Base-by-base conservation (phyloP, 306 rosid species). In the Lithocarpus polystachyus region DNA sequence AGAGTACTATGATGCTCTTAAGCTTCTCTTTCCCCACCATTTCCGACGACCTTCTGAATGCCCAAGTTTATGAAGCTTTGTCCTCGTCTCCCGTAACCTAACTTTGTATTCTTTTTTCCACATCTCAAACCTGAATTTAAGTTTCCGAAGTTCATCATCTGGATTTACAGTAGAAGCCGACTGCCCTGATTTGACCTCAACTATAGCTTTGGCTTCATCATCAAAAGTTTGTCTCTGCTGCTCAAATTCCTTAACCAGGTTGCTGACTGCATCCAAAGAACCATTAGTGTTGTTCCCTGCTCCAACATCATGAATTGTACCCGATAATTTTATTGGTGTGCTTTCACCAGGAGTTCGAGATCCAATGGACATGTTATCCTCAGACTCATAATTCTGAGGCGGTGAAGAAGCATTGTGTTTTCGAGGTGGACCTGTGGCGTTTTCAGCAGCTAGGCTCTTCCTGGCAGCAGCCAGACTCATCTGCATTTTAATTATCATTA, bases 41-140 rank as follows among this genome's bases (percentile, higher is more conserved):
- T 77, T 96, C 45, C 90, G 85, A 72, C 94, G 89, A 70, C 74
- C 60, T 33, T 96, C 98, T 5, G 89, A 67, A 73, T 81, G 81
- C 69, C 87, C 87, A 71, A 78, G 55, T 78, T 82, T 91, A 17
- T 76, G 81, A 80, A 91, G 82, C 87, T 80, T 93, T 24, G 79
- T 70, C 83, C 91, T 96, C 22, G 92, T 75, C 48, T 86, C 96
- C 20, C 87, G 76, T 68, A 96, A 85, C 78, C 93, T 89, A 19
- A 72, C 76, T 86, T 90, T 93, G 87, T 90, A 96, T 53, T 96
- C 99, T 82, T 90, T 96, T 86, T 91, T 96, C 99, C 99, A 96
- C 35, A 68, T 83, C 80, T 91, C 92, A 29, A 96, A 96, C 62
- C 77, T 85, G 48, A 75, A 82, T 79, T 86, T 91, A 72, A 96